These are phyloP conservation scores for Rhizophagus clarus DNA, from an alignment of 192 early-diverging fungal genomes.

Conservation along the genomic window DNA sequence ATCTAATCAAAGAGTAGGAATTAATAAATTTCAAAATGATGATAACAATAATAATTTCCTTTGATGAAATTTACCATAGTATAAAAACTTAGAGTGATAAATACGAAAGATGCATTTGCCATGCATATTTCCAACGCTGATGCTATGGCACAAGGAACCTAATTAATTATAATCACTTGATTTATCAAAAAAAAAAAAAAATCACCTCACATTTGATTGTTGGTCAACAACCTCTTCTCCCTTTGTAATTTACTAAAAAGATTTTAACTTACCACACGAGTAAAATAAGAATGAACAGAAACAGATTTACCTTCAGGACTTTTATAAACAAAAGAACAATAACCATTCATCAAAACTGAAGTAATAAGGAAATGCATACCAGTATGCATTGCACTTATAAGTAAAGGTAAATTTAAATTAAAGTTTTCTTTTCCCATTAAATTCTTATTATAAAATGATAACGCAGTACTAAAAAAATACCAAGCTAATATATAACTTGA, in stretches of 20 bases:
- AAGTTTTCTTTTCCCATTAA: conserved; percentile 73
- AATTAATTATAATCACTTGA: conserved; percentile 16
- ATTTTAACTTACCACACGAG: conserved; percentile 38
- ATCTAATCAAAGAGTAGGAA: conserved; percentile 36
- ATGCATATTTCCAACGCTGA: conserved; percentile 84
- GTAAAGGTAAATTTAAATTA: conserved; percentile 77
- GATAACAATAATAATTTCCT: background rate
- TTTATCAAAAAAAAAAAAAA: background rate
- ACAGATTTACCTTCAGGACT: conserved; percentile 41
- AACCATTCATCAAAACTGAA: conserved; percentile 50
- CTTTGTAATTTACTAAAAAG: background rate
- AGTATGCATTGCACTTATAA: conserved; percentile 78
- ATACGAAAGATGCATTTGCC: conserved; percentile 76
- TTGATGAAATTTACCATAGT: conserved; percentile 56
- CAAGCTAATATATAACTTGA: conserved; percentile 57
- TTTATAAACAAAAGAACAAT: conserved; percentile 35
- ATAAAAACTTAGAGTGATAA: conserved; percentile 85
- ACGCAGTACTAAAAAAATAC: conserved; percentile 76
- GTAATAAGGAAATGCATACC: conserved; percentile 72
- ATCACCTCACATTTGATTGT: background rate
- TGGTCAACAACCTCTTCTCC: background rate
- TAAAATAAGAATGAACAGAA: conserved; percentile 41
- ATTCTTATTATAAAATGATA: conserved; percentile 86
- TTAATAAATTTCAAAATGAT: conserved; percentile 1
- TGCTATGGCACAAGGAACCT: conserved; percentile 70